Percentiles rank a stretch among this genome's conserved stretches.
Conservation (phyloP, 2,329 filamentous ascomycete genomes). For the Lanzia echinophila region DNA sequence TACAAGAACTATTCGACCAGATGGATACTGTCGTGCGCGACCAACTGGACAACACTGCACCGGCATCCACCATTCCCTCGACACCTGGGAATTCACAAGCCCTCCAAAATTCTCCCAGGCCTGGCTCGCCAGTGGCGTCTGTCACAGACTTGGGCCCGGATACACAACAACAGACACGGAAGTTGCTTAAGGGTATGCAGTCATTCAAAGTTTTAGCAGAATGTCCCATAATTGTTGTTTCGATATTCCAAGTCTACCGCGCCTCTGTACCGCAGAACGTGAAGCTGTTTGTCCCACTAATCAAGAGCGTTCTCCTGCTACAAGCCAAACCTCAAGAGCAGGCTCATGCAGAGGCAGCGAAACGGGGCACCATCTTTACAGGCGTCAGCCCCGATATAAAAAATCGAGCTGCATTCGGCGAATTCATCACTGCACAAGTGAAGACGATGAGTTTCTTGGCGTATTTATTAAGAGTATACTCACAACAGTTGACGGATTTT, state of each 20-base stretch:
- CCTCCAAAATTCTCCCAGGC: conserved; percentile 75
- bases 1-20: conserved; percentile 91
- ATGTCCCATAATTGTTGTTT: conserved; percentile 97
- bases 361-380: conserved; percentile 76
- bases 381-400: conserved; percentile 91
- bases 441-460: conserved; percentile 99
- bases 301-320: conserved; percentile 80
- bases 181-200: conserved; percentile 87
- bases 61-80: conserved; percentile 53
- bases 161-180: conserved; percentile 71
- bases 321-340: conserved; percentile 91
- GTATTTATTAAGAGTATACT: conserved; percentile 83
- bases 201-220: conserved; percentile 98
- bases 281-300: conserved; percentile 84
- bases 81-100: conserved; percentile 60
- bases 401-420: conserved; percentile 88
- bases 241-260: conserved; percentile 91
- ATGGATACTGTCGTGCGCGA: conserved; percentile 94
- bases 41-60: conserved; percentile 75
- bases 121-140: conserved; percentile 81
- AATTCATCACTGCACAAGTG: conserved; percentile 95
- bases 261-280: conserved; percentile 75
- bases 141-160: conserved; percentile 76
- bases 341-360: conserved; percentile 78
- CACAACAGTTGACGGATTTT: conserved; percentile 82